A percentile compares a stretch with the other conserved stretches of the same genome.
phyloP scores from a whole-genome alignment of 2,329 filamentous ascomycete species.

The Sporothrix variecibatus region DNA sequence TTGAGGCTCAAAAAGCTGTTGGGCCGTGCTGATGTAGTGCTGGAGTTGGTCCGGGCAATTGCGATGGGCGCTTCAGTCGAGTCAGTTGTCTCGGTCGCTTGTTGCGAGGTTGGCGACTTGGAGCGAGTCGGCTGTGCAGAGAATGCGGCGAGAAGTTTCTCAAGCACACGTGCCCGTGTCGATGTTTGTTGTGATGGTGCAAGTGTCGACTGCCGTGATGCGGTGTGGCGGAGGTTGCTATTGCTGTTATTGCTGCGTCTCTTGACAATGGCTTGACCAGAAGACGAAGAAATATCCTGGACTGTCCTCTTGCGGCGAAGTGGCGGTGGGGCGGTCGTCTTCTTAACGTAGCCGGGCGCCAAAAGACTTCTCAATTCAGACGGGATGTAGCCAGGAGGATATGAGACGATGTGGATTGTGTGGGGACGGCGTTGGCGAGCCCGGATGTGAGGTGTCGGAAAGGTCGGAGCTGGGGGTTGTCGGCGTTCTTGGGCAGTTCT shows the following conservation, averaged over 20 bases:
- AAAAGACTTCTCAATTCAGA: constrained; percentile 40
- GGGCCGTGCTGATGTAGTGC: constrained; percentile 27
- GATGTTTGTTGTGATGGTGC: neutral
- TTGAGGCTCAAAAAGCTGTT: constrained; percentile 33
- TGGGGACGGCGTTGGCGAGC: constrained; percentile 55
- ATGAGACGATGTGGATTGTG: constrained; percentile 57
- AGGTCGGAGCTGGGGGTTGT: constrained; percentile 33
- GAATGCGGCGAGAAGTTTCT: constrained; percentile 39
- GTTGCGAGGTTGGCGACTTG: neutral
- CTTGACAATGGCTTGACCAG: neutral
- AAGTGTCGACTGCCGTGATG: neutral
- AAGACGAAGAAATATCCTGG: neutral
- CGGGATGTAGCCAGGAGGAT: constrained; percentile 46
- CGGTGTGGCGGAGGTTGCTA: neutral
- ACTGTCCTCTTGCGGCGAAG: neutral
- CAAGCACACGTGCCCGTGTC: constrained; percentile 31
- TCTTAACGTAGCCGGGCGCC: constrained; percentile 9
- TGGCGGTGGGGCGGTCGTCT: neutral
- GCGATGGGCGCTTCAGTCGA: neutral
- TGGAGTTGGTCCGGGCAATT: neutral
- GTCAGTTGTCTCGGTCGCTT: neutral
- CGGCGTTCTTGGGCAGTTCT: constrained; percentile 28
- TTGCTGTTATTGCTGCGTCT: neutral
- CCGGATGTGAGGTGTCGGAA: constrained; percentile 49
- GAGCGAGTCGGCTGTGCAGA: neutral